These are phyloP conservation scores for Rhynchosporium graminicola DNA, from an alignment of 2,329 filamentous ascomycete genomes.

Conservation along the genomic window DNA sequence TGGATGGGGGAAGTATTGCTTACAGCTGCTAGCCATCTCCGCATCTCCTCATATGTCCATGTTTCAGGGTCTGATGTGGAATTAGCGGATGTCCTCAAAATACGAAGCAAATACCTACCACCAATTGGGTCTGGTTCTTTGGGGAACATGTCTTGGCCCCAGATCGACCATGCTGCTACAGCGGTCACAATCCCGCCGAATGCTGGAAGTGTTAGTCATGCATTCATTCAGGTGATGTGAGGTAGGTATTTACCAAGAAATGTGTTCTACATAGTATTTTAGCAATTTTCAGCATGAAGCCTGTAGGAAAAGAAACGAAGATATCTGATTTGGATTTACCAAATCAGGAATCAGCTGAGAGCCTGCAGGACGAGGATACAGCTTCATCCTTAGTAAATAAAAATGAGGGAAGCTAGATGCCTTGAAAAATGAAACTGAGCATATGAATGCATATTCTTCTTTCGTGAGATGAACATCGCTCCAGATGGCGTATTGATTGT, in stretches of 20 bases:
- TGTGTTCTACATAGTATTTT: constrained; percentile 54
- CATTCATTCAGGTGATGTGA: background rate
- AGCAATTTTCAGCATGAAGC: constrained; percentile 14
- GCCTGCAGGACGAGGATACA: too few relatives aligned
- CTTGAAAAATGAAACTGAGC: too few relatives aligned
- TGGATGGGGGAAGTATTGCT: constrained; percentile 41
- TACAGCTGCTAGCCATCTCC: constrained; percentile 79
- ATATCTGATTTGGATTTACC: too few relatives aligned
- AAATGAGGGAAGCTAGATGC: too few relatives aligned
- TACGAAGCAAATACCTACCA: constrained; percentile 44
- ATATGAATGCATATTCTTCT: too few relatives aligned
- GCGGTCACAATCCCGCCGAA: constrained; percentile 83
- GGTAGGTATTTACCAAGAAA: constrained; percentile 59
- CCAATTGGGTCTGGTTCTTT: constrained; percentile 73
- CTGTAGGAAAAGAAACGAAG: background rate
- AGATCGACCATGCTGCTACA: constrained; percentile 81
- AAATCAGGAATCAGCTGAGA: too few relatives aligned
- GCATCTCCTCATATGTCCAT: constrained; percentile 81
- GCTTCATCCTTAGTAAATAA: too few relatives aligned
- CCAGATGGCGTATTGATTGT: too few relatives aligned
- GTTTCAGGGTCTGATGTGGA: constrained; percentile 54
- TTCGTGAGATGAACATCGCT: too few relatives aligned
- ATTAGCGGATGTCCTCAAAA: constrained; percentile 8
- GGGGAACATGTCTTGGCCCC: constrained; percentile 81
- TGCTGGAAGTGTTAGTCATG: constrained; percentile 48